Percentiles rank a stretch among this genome's conserved stretches.
These are phyloP conservation scores for Didymellaceae sp. DNA, from an alignment of 2,329 filamentous ascomycete species.

Conservation along the genomic window DNA sequence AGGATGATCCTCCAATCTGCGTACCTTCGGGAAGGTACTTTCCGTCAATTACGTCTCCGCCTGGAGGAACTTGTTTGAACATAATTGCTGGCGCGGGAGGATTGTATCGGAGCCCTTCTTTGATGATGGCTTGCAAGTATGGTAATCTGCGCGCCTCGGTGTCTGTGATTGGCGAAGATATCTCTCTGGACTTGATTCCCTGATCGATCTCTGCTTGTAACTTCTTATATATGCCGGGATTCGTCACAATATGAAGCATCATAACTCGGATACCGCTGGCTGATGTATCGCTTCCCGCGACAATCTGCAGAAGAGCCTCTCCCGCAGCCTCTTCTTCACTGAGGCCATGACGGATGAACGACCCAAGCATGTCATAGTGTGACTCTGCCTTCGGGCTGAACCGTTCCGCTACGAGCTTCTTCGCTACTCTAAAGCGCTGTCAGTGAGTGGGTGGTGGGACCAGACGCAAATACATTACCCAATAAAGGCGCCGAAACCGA, in stretches of 20 bases:
- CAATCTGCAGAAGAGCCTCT: neutral
- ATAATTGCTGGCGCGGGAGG: neutral
- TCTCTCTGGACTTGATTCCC: neutral
- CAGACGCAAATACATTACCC: neutral
- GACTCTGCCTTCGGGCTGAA: neutral
- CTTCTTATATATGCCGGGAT: neutral
- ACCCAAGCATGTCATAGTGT: neutral
- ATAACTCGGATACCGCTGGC: neutral
- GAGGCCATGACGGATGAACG: neutral
- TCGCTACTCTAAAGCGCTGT: neutral
- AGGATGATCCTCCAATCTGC: conserved; percentile 3
- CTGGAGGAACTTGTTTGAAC: neutral
- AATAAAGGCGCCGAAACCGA: neutral
- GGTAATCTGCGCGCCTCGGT: neutral
- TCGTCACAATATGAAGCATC: neutral
- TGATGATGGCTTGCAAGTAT: neutral
- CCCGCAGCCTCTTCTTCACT: neutral
- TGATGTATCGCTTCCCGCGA: neutral
- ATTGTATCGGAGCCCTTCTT: neutral
- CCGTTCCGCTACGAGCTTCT: neutral
- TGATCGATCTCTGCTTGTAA: neutral
- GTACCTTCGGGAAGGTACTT: conserved; percentile 7
- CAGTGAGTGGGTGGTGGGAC: neutral
- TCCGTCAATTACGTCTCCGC: neutral
- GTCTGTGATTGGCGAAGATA: neutral